Base-by-base conservation (phyloP, 225 moss, liverwort and hornwort genomes). In the Neckera pumila region DNA sequence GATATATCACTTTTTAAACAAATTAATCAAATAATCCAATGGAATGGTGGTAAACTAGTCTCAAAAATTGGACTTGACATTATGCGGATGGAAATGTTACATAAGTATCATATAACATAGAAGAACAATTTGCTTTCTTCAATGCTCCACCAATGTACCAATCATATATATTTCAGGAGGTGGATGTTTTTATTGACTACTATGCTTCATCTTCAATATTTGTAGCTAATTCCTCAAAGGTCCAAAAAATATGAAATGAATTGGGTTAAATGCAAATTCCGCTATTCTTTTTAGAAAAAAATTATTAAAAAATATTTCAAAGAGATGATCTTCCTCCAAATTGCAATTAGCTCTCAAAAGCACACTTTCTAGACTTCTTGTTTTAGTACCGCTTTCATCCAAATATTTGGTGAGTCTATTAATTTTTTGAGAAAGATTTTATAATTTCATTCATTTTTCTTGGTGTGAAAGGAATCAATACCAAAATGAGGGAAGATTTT, bases 391-490 rank as follows among this genome's bases (percentile, higher is more conserved):
- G n/a, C n/a, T 67, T 67, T 67, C n/a, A 67, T 66, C 36, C 66
- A n/a, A 66, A 21, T n/a, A n/a, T 66, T 66, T 36, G 21, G 36
- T 6, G 6, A 66, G 21, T 67, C 6, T 69, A 19, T 4, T 67
- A 13, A 22, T 38, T 22, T n/a, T 67, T 38, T 69, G 4, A 69
- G 7, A 38, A 3, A 23, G 2, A 69, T 38, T 38, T 69, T 4
- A 23, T 4, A 22, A 69, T 69, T 38, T 69, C 38, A 38, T 12
- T 4, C 69, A 69, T 69, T 38, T 38, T 34, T 38, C 11, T 4
- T 21, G 12, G 3, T 22, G 7, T 12, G 4, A 23, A 22, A 22
- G 7, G 2, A 38, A 1, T 4, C 0, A 21, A 8, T 26, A 1
- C 26, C 26, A 26, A 69, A 12, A 70, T 40, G 1, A 14, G 2